phyloP scores from a whole-genome alignment of 192 early-diverging fungal genomes.

The Chytriomyces sp. region DNA sequence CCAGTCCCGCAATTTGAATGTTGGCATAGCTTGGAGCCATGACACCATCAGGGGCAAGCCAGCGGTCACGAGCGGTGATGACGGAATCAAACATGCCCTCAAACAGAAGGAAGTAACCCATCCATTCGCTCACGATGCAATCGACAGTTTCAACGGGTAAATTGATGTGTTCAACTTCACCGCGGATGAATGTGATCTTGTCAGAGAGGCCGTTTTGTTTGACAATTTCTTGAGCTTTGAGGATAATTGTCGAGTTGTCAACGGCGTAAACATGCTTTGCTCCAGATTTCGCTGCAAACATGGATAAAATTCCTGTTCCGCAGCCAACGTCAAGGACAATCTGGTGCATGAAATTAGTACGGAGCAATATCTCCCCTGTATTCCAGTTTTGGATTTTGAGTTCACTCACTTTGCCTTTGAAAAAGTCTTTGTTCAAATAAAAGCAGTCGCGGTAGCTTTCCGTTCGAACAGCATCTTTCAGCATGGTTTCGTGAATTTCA shows the following conservation, averaged over 20 bases:
- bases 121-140: conserved; percentile 91
- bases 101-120: conserved; percentile 90
- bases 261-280: conserved; percentile 75
- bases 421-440: conserved; percentile 81
- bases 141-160: conserved; percentile 80
- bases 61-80: conserved; percentile 80
- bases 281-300: conserved; percentile 91
- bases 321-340: conserved; percentile 87
- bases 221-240: conserved; percentile 77
- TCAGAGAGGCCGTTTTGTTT: conserved; percentile 70
- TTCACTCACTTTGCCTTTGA: conserved; percentile 72
- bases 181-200: conserved; percentile 70
- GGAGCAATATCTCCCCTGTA: too few species aligned
- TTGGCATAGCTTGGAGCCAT: conserved; percentile 75
- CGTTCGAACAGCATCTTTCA: conserved; percentile 83
- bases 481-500: conserved; percentile 82
- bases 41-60: conserved; percentile 68
- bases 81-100: conserved; percentile 94
- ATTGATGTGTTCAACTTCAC: conserved; percentile 79
- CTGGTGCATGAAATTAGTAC: neutral
- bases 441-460: conserved; percentile 81
- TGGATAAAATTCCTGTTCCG: conserved; percentile 89
- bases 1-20: conserved; percentile 74
- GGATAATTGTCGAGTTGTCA: conserved; percentile 86
- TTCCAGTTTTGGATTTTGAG: too few species aligned